Percentiles rank a stretch among this genome's conserved stretches.
Conservation (phyloP, 768 basidiomycete genomes). For the Cantharellus anzutake region DNA sequence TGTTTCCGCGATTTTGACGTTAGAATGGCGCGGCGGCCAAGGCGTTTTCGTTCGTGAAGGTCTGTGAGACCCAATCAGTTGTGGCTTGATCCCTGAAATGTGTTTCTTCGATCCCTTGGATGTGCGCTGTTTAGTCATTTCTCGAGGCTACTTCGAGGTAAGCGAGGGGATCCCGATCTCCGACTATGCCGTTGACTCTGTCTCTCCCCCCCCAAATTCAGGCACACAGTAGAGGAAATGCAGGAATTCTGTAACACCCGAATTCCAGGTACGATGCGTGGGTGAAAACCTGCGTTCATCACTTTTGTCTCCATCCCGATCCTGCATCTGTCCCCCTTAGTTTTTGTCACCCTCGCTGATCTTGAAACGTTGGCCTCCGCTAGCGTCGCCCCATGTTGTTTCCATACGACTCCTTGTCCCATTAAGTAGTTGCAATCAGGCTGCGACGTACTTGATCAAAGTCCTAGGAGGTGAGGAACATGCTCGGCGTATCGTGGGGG, state of each 20-base stretch:
- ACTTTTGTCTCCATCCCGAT: not conserved
- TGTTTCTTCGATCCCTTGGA: no score
- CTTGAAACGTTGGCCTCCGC: not conserved
- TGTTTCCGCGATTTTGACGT: constrained; percentile 18
- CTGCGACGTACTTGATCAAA: constrained; percentile 37
- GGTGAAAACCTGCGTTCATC: not conserved
- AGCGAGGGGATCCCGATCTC: not conserved
- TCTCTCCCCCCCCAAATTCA: constrained; percentile 12
- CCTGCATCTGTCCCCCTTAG: not conserved
- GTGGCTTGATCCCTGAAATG: not conserved
- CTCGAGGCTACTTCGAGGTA: constrained; percentile 19
- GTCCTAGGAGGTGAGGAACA: constrained; percentile 69
- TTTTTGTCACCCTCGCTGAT: no score
- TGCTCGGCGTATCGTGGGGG: constrained; percentile 54
- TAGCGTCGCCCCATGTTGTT: constrained; percentile 17
- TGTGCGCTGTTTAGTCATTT: constrained; percentile 11
- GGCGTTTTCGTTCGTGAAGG: constrained; percentile 8
- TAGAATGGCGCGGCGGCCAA: not conserved
- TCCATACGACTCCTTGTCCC: constrained; percentile 18
- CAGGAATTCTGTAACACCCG: constrained; percentile 19
- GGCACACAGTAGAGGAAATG: constrained; percentile 19
- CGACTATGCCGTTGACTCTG: not conserved
- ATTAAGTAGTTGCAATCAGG: constrained; percentile 12
- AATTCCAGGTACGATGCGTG: constrained; percentile 7
- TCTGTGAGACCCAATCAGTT: not conserved